phyloP scores from a whole-genome alignment of 2,329 filamentous ascomycete genomes.

The Aspergillus udagawae region DNA sequence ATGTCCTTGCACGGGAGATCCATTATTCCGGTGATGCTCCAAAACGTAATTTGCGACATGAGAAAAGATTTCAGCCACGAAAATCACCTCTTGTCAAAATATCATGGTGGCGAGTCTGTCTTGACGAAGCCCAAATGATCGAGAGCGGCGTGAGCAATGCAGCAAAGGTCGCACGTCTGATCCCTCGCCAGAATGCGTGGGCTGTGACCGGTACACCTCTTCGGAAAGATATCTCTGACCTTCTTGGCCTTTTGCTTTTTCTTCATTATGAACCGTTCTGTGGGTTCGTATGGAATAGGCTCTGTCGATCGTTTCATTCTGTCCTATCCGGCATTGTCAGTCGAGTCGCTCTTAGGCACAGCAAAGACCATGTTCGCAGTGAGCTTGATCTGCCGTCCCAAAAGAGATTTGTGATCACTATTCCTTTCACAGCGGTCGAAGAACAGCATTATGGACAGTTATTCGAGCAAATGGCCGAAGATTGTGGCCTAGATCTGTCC shows the following conservation, averaged over 20 bases:
- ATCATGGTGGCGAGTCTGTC: slow-evolving; percentile 78
- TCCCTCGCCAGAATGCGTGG: slow-evolving; percentile 86
- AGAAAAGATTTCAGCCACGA: slow-evolving; percentile 61
- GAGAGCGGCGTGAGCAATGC: slow-evolving; percentile 83
- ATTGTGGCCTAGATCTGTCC: slow-evolving; percentile 60
- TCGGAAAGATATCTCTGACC: slow-evolving; percentile 71
- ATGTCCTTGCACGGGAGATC: slow-evolving; percentile 72
- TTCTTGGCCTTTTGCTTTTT: slow-evolving; percentile 78
- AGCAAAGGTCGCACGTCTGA: slow-evolving; percentile 70
- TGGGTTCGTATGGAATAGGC: slow-evolving; percentile 62
- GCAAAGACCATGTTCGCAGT: slow-evolving; percentile 72
- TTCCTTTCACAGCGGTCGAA: slow-evolving; percentile 86
- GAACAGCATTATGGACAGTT: slow-evolving; percentile 81
- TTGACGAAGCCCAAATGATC: slow-evolving; percentile 78
- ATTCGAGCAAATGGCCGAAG: slow-evolving; percentile 70
- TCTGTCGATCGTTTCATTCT: slow-evolving; percentile 59
- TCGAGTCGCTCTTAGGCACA: slow-evolving; percentile 74
- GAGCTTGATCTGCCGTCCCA: slow-evolving; percentile 79
- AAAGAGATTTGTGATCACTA: slow-evolving; percentile 78
- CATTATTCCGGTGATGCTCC: slow-evolving; percentile 71
- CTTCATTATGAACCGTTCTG: slow-evolving; percentile 74
- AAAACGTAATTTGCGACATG: slow-evolving; percentile 62
- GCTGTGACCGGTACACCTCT: slow-evolving; percentile 88
- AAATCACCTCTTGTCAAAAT: slow-evolving; percentile 76
- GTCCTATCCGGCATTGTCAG: slow-evolving; percentile 68